Conservation (phyloP, 176 grass and related monocot species). For the Oryza rufipogon region DNA sequence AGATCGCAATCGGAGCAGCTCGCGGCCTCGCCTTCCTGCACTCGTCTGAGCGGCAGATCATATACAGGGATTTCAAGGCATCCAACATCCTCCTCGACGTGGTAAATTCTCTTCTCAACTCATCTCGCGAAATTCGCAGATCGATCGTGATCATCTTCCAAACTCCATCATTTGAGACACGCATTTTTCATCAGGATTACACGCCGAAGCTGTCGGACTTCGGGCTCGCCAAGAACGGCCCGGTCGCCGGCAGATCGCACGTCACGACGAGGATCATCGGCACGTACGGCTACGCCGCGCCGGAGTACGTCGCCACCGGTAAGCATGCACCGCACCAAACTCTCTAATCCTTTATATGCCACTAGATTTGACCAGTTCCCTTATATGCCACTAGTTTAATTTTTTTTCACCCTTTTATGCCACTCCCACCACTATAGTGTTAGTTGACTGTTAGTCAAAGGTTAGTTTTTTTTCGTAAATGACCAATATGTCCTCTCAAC, state of each 20-base stretch:
- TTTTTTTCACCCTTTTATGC: no score
- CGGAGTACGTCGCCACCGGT: conserved; percentile 92
- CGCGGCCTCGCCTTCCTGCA: conserved; percentile 73
- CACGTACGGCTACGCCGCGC: conserved; percentile 92
- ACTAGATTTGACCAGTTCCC: no score
- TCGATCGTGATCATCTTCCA: neutral
- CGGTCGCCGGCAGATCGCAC: conserved; percentile 61
- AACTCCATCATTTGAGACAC: neutral
- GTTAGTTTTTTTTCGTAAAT: no score
- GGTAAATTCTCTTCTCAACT: conserved; percentile 25
- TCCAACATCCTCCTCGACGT: conserved; percentile 81
- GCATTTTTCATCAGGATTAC: conserved; percentile 50
- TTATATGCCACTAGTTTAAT: no score
- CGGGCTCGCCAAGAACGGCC: conserved; percentile 88
- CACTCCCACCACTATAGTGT: no score
- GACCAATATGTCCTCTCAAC: no score
- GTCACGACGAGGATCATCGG: conserved; percentile 83
- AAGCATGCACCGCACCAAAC: neutral
- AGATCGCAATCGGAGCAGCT: conserved; percentile 70
- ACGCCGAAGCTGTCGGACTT: conserved; percentile 86
- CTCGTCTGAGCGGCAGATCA: conserved; percentile 72
- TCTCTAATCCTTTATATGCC: no score
- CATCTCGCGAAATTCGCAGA: neutral
- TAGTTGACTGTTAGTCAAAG: no score
- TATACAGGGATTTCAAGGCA: conserved; percentile 85